phyloP scores from a whole-genome alignment of 306 rosid species.

The Alnus glutinosa region DNA sequence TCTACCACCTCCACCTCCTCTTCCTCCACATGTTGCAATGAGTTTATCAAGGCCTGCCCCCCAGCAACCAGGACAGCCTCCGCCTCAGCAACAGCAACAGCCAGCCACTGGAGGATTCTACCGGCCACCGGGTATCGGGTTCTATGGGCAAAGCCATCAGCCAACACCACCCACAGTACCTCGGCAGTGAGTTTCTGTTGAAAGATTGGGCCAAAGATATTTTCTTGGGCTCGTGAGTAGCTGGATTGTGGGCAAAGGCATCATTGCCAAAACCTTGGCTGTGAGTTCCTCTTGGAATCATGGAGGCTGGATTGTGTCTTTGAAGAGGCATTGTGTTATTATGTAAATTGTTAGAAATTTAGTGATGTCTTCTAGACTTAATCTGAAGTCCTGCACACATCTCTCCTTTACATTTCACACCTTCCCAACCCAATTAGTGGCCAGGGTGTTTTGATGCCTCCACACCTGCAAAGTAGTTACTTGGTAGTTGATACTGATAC shows the following conservation, averaged over 20 bases:
- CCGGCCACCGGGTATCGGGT: constrained; percentile 70
- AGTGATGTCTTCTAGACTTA: constrained; percentile 7
- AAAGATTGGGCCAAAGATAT: background rate
- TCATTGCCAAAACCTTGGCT: constrained; percentile 24
- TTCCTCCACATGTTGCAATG: constrained; percentile 64
- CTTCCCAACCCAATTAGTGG: constrained; percentile 2
- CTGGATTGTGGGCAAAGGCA: constrained; percentile 24
- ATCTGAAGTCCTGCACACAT: background rate
- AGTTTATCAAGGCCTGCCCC: constrained; percentile 57
- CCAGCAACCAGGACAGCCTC: constrained; percentile 56
- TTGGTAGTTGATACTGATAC: background rate
- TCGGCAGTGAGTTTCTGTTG: constrained; percentile 57
- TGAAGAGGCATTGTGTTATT: constrained; percentile 38
- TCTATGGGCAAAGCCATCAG: constrained; percentile 73
- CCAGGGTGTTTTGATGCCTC: background rate
- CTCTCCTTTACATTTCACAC: background rate
- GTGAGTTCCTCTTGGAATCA: constrained; percentile 32
- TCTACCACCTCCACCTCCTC: constrained; percentile 81
- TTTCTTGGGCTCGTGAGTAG: background rate
- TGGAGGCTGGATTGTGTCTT: constrained; percentile 36
- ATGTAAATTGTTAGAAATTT: constrained; percentile 62
- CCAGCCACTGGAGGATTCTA: constrained; percentile 66
- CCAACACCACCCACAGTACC: constrained; percentile 68
- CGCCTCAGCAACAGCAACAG: constrained; percentile 51
- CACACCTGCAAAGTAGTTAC: constrained; percentile 4